These are phyloP conservation scores for Phytophthora macrochlamydospora DNA, from an alignment of 352 stramenopile genomes.

Conservation along the genomic window DNA sequence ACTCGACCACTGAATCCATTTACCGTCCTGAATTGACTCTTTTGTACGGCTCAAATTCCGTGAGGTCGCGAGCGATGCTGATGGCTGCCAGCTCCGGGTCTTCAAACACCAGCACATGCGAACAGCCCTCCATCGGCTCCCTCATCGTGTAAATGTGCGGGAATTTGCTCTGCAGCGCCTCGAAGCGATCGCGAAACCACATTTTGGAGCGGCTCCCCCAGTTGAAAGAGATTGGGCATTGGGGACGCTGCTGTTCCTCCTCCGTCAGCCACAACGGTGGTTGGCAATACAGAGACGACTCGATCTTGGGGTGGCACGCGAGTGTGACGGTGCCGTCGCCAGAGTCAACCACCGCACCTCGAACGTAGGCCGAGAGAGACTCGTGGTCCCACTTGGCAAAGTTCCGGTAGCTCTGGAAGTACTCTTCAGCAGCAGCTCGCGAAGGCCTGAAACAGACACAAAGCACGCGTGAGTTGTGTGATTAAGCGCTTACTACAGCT, in stretches of 20 bases:
- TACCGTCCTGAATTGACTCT: neutral
- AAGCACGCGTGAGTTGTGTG: too few species aligned
- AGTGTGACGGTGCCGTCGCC: slow-evolving; percentile 35
- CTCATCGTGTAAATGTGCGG: slow-evolving; percentile 49
- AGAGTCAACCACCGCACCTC: slow-evolving; percentile 30
- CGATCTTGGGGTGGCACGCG: slow-evolving; percentile 46
- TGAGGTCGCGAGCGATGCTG: slow-evolving; percentile 46
- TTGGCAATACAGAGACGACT: slow-evolving; percentile 53
- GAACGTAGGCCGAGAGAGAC: slow-evolving; percentile 30
- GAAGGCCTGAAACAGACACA: slow-evolving; percentile 17
- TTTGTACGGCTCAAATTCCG: slow-evolving; percentile 28
- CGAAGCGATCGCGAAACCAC: slow-evolving; percentile 39
- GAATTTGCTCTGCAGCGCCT: slow-evolving; percentile 29
- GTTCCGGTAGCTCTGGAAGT: slow-evolving; percentile 37
- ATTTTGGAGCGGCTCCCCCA: slow-evolving; percentile 52
- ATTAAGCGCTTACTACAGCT: neutral
- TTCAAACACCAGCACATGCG: slow-evolving; percentile 59
- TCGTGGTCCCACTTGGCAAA: slow-evolving; percentile 48
- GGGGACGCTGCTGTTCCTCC: slow-evolving; percentile 37
- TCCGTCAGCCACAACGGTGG: slow-evolving; percentile 38
- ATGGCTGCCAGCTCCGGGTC: slow-evolving; percentile 41
- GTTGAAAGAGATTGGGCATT: slow-evolving; percentile 48
- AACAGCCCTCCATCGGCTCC: slow-evolving; percentile 42
- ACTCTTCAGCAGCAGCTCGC: slow-evolving; percentile 29
- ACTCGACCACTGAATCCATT: neutral